Base-by-base conservation (phyloP, 768 basidiomycete genomes). In the Psilocybe subaeruginosa region DNA sequence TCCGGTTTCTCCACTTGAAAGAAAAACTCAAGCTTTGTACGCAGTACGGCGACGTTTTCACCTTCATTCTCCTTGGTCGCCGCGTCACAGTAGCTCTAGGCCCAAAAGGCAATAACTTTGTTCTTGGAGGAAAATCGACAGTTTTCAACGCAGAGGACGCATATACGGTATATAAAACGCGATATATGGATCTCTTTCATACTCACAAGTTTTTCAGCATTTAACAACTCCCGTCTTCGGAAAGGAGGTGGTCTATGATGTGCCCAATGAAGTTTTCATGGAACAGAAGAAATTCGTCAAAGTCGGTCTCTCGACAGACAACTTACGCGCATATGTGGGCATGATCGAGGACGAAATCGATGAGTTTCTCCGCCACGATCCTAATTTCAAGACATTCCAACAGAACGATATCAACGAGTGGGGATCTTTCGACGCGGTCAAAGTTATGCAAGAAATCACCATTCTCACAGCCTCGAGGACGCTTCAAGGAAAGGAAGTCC, bases 271-370 rank as follows among this genome's bases (percentile, higher is more conserved):
- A 50, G 78, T 92, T 48, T 89, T 99, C 75, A 99, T 99, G 96
- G 95, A 99, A 69, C 97, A 99, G 74, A 99, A 99, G 83, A 92
- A 91, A 72, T 98, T 98, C 70, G 90, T 99, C 75, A 99, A 99
- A 78, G 88, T 95, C 63, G 96, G 97, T 23, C 86, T 99, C 19
- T 92, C 95, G 9, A 87, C 86, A 11, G 96, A 99, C 29, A 96
- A 96, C 75, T 87, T 99, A 74, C 86, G 89, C 46, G 81, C 87
- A 31, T 99, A 99, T 54, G 82, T 88, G 17, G 86, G 87, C 53
- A 88, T 93, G 85, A 89, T 93, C 59, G 87, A 87, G 61, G 82
- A 92, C 43, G 90, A 91, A 70, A 85, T 91, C 41, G 82, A 87
- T 39, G 78, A 88, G 31, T 95, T 89, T 74, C 77, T 97, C 74